Evolutionary conservation across 257 asterid genomes (phyloP), one percentile per base, ranked within the genome.

Genomic region (Penstemon barbatus): DNA sequence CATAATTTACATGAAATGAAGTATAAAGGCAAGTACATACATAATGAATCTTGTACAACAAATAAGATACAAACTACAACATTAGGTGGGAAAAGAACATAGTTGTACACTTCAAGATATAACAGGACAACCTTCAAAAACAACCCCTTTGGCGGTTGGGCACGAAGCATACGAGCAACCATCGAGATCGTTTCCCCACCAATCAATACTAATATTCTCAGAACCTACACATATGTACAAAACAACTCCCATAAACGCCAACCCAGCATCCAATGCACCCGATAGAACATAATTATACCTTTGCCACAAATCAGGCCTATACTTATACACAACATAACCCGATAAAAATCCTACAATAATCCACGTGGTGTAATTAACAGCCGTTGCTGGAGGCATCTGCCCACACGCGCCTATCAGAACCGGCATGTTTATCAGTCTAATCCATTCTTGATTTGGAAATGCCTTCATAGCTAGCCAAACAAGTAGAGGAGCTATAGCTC

Each of bases 151-250:
- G 4, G 92, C 92, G 0, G 92, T 79, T 5, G 98, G 98, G 69
- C 98, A 92, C 2, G 92, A 71, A 11, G 97, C 98, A 62, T 80
- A 92, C 0, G 89, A 80, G 46, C 98, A 92, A 0, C 87, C 95
- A 74, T 92, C 96, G 15, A 87, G 88, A 44, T 82, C 86, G 75
- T 89, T 92, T 10, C 96, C 97, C 97, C 96, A 84, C 97, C 95
- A 92, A 18, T 83, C 79, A 0, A 92, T 9, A 4, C 55, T 54
- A 5, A 89, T 46, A 6, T 80, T 77, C 75, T 87, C 95, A 62
- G 82, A 41, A 1, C 98, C 98, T 80, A 92, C 72, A 37, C 89
- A 80, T 81, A 85, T 0, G 49, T 92, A 92, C 81, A 92, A 61
- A 49, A 89, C 3, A 5, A 89, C 98, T 38, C 90, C 98, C 98